Evolutionary conservation across 169 alveolate genomes (phyloP), one percentile per base, ranked within the genome.

Genomic region (Toxoplasma gondii): DNA sequence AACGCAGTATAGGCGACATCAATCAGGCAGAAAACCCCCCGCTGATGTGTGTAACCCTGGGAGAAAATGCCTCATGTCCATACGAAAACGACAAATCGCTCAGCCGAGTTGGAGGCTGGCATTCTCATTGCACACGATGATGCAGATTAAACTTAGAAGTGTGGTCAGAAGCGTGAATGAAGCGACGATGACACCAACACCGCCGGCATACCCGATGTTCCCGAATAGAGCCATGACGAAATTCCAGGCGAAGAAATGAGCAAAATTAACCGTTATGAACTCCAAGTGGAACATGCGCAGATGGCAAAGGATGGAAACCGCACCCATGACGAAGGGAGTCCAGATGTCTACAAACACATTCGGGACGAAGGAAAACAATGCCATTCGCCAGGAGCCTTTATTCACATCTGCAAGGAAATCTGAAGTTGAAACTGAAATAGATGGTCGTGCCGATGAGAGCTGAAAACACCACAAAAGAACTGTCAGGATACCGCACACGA

Each of bases 121-220:
- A 82, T 41, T 45, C 67, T 82, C 90, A 49, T 82, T 82, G 90
- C 90, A 82, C 31, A 93, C 24, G 64, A 87, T 64, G 5, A 54
- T 45, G 90, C 93, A 88, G 36, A 93, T 93, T 24, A 93, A 74
- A 7, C 93, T 87, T 36, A 93, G 93, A 5, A 93, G 87, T 17
- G 95, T 69, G n/a, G 93, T 86, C 34, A 93, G 92, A 29, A 93
- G 80, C 10, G 95, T 53, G 88, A 93, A 87, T 31, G 93, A 91
- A 36, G 93, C 83, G 88, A 86, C 90, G 58, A 93, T 88, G 88
- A 93, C 88, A 34, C 95, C 95, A 29, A 93, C 83, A 1, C 95
- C 95, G 0, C 95, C 95, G 1, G 93, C 88, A 49, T 93, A 93
- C 22, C 95, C 95, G 36, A 93, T 87, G 80, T 93, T 93, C n/a